phyloP scores from a whole-genome alignment of 2,329 filamentous ascomycete species.

The Emericellopsis atlantica region DNA sequence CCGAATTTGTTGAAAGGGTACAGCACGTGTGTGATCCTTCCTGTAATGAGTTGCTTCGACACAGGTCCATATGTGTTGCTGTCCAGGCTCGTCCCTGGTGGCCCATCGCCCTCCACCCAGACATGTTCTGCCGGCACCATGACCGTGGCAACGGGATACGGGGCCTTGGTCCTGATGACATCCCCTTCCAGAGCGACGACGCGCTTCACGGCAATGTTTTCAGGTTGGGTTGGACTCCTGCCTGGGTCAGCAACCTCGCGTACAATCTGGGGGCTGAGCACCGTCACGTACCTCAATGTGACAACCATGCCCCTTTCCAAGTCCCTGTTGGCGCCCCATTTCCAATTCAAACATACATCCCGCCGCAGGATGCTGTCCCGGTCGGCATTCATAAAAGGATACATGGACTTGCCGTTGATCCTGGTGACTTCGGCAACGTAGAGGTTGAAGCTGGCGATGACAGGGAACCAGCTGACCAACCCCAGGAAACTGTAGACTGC shows the following conservation, averaged over 20 bases:
- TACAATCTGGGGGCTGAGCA: not conserved
- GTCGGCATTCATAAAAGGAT: slow-evolving; percentile 60
- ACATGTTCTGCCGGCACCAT: slow-evolving; percentile 73
- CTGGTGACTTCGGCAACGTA: slow-evolving; percentile 45
- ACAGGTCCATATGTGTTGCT: slow-evolving; percentile 88
- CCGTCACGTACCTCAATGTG: slow-evolving; percentile 45
- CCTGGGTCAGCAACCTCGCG: not conserved
- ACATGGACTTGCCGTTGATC: slow-evolving; percentile 59
- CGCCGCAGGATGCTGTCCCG: slow-evolving; percentile 40
- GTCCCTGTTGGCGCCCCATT: slow-evolving; percentile 42
- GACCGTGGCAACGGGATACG: slow-evolving; percentile 42
- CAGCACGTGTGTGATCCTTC: slow-evolving; percentile 60
- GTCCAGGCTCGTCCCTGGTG: slow-evolving; percentile 57
- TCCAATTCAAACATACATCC: slow-evolving; percentile 47
- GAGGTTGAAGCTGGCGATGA: slow-evolving; percentile 47
- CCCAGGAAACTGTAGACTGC: slow-evolving; percentile 35
- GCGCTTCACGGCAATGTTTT: slow-evolving; percentile 64
- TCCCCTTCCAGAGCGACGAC: slow-evolving; percentile 76
- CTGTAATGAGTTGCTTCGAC: slow-evolving; percentile 60
- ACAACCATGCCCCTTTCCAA: slow-evolving; percentile 64
- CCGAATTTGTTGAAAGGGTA: slow-evolving; percentile 53
- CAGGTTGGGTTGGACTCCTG: slow-evolving; percentile 60
- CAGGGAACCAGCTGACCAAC: slow-evolving; percentile 49
- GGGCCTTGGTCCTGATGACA: slow-evolving; percentile 50
- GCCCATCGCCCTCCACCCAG: slow-evolving; percentile 90